phyloP scores from a whole-genome alignment of 306 rosid species.

The Hippophae rhamnoides region DNA sequence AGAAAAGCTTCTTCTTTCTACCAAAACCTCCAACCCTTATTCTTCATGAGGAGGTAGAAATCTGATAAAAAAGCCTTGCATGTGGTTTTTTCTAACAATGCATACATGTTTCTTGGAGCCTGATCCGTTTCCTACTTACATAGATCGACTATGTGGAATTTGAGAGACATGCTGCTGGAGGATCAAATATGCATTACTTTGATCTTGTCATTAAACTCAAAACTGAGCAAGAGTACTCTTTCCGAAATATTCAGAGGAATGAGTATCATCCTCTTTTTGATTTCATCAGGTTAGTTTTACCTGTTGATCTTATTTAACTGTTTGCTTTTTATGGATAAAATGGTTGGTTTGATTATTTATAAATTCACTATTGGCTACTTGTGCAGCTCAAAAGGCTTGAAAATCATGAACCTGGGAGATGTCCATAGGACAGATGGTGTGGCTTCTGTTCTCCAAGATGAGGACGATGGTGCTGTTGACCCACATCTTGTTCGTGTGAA shows the following conservation, averaged over 20 bases:
- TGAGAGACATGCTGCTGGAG: slow-evolving; percentile 95
- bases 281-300: slow-evolving; percentile 66
- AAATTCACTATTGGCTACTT: slow-evolving; percentile 18
- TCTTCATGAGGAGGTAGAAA: slow-evolving; percentile 80
- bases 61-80: neutral
- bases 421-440: slow-evolving; percentile 52
- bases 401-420: slow-evolving; percentile 89
- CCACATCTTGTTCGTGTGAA: slow-evolving; percentile 93
- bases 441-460: slow-evolving; percentile 70
- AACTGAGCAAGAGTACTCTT: slow-evolving; percentile 94
- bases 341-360: neutral
- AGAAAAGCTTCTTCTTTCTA: slow-evolving; percentile 96
- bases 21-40: slow-evolving; percentile 98
- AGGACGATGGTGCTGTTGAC: slow-evolving; percentile 87
- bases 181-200: slow-evolving; percentile 92
- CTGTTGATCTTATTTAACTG: slow-evolving; percentile 8
- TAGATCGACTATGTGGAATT: slow-evolving; percentile 95
- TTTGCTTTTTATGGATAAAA: no score
- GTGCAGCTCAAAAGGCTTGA: slow-evolving; percentile 84
- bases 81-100: neutral
- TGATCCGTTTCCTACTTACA: slow-evolving; percentile 7
- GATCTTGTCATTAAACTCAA: slow-evolving; percentile 89
- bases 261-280: slow-evolving; percentile 86
- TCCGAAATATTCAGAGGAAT: slow-evolving; percentile 90
- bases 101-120: slow-evolving; percentile 14